Evolutionary conservation across 75 land plant genomes (phyloP).

Genomic region (Chamaecyparis obtusa): DNA sequence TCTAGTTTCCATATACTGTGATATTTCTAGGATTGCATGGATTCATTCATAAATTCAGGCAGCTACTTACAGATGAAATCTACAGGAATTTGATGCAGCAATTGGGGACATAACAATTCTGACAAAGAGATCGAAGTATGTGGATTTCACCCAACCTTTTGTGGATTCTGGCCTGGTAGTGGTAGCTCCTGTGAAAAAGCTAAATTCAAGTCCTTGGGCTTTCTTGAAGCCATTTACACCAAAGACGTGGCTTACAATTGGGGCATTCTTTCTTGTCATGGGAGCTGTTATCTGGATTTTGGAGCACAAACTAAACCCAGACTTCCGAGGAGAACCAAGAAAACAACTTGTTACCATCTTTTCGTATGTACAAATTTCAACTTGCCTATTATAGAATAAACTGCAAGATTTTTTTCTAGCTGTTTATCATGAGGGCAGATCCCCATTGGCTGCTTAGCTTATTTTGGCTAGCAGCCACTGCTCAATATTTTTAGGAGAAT

Average conservation of each 20-base stretch:
- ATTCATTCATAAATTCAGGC: background rate
- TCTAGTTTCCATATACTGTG: background rate
- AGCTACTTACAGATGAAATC: slow-evolving; percentile 7
- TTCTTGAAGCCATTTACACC: slow-evolving; percentile 50
- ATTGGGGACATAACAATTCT: slow-evolving; percentile 76
- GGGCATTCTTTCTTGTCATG: slow-evolving; percentile 36
- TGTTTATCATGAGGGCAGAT: no score
- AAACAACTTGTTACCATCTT: slow-evolving; percentile 49
- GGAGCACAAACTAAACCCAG: slow-evolving; percentile 54
- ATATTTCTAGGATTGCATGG: background rate
- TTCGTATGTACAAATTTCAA: slow-evolving; percentile 33
- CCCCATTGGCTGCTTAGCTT: no score
- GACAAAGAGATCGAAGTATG: slow-evolving; percentile 63
- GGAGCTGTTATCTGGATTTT: slow-evolving; percentile 65
- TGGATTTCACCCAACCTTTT: slow-evolving; percentile 83
- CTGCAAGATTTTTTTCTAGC: background rate
- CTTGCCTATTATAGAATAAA: background rate
- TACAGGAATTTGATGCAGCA: slow-evolving; percentile 77
- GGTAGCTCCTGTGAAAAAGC: slow-evolving; percentile 59
- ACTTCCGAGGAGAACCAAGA: slow-evolving; percentile 63
- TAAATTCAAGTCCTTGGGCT: slow-evolving; percentile 52
- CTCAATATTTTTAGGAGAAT: no score
- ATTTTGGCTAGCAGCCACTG: no score
- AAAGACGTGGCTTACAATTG: slow-evolving; percentile 47
- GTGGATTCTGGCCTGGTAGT: slow-evolving; percentile 75